phyloP scores from a whole-genome alignment of 1,284 basidiomycete genomes.

The Amylostereum areolatum region DNA sequence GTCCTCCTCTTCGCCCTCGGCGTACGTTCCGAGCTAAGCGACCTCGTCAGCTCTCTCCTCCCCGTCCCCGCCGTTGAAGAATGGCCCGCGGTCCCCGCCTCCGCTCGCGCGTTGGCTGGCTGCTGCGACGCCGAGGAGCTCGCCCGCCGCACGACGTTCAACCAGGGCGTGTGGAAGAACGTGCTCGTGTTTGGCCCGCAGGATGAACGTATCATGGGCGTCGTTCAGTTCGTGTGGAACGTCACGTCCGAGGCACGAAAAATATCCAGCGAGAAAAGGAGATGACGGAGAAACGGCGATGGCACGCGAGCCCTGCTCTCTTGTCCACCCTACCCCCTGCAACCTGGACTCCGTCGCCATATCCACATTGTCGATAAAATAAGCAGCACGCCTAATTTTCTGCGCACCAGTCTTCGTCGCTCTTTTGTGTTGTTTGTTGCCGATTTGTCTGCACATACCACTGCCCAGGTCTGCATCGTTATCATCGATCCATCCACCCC shows the following conservation, averaged over 20 bases:
- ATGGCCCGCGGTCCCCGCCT: constrained; percentile 47
- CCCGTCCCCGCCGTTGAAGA: constrained; percentile 34
- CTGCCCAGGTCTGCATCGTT: too few species aligned
- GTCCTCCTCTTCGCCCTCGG: constrained; percentile 24
- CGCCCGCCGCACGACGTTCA: constrained; percentile 27
- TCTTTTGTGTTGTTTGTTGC: too few species aligned
- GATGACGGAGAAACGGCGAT: background rate
- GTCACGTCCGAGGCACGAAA: constrained; percentile 41
- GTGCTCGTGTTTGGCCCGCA: constrained; percentile 38
- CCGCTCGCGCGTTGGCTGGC: constrained; percentile 42
- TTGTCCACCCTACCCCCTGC: background rate
- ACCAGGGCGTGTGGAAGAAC: constrained; percentile 49
- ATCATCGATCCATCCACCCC: too few species aligned
- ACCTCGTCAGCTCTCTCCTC: constrained; percentile 33
- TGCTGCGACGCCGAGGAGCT: constrained; percentile 28
- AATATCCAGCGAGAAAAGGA: constrained; percentile 12
- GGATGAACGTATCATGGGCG: constrained; percentile 30
- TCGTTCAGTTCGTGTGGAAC: constrained; percentile 44
- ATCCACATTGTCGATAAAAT: background rate
- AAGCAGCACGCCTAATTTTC: too few species aligned
- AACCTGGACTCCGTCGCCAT: background rate
- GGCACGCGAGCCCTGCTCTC: background rate
- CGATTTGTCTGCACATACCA: too few species aligned
- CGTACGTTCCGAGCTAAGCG: constrained; percentile 18
- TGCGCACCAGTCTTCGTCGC: too few species aligned